phyloP scores from a whole-genome alignment of 202 grass and related monocot species.

The Zoysia matrella region DNA sequence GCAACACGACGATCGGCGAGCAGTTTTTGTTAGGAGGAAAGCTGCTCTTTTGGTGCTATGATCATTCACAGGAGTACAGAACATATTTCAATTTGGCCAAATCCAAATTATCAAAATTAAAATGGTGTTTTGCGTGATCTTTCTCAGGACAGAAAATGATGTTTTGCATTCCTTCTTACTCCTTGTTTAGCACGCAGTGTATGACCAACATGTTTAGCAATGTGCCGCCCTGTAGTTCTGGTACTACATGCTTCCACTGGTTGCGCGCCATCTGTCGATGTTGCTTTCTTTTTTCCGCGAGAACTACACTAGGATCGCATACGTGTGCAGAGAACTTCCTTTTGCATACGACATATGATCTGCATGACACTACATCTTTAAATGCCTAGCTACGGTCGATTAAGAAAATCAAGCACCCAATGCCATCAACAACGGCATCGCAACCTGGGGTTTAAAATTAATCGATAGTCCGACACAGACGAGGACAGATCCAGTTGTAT shows the following conservation, averaged over 20 bases:
- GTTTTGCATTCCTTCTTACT: neutral
- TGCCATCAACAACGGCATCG: slow-evolving; percentile 38
- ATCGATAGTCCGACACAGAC: slow-evolving; percentile 24
- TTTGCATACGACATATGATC: slow-evolving; percentile 29
- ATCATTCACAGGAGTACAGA: neutral
- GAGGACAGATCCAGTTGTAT: slow-evolving; percentile 29
- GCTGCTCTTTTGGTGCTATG: neutral
- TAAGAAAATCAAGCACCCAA: slow-evolving; percentile 36
- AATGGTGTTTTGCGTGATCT: no score
- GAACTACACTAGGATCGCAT: slow-evolving; percentile 35
- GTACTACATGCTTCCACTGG: neutral
- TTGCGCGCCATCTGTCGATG: slow-evolving; percentile 25
- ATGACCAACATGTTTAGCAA: neutral
- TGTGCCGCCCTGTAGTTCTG: neutral
- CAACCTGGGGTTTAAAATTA: slow-evolving; percentile 21
- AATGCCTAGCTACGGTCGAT: neutral
- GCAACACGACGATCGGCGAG: slow-evolving; percentile 14
- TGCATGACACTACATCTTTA: no score
- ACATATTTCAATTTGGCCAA: no score
- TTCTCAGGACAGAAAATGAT: neutral
- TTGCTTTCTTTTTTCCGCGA: neutral
- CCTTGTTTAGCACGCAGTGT: slow-evolving; percentile 8
- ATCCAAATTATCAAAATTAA: no score
- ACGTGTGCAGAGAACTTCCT: slow-evolving; percentile 6
- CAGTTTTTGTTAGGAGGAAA: slow-evolving; percentile 29